Evolutionary conservation across 2,329 filamentous ascomycete species (phyloP), one percentile per base, ranked within the genome.

Genomic region (Boeremia lycopersici): DNA sequence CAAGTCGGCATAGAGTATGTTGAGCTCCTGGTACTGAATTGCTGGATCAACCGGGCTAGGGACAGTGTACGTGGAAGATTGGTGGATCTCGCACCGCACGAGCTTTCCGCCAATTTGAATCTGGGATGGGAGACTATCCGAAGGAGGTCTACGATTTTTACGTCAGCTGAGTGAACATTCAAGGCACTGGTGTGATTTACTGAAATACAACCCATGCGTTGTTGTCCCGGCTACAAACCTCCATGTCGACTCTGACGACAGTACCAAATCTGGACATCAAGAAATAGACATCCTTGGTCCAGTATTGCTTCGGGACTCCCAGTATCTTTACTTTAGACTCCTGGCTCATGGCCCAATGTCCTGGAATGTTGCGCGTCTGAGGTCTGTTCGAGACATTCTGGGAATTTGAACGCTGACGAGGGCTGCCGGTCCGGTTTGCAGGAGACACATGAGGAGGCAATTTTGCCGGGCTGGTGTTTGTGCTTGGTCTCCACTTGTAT

Each of bases 1-100:
- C 0, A 74, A 76, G 1, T 69, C 63, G 2, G 82, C 77, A 7
- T 34, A 61, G 8, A 74, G 36, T 23, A 64, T 62, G 41, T 63
- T 72, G 30, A 52, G 29, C 34, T 73, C 69, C 15, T 57, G 62
- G 42, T 74, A 71, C 1, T 28, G 6, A 25, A 52, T 68, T 9
- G 28, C n/a, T 1, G 65, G 56, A 31, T 69, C 55, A 26, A 68
- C 38, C 6, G 68, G 67, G 51, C 71, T 72, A 3, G 48, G 39
- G 29, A 71, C 33, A 9, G 49, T 61, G 28, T 23, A 35, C 29
- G 53, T 15, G 12, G 8, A 51, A 19, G 23, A 17, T 7, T 12
- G 43, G 7, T n/a, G 36, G 10, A 3, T 66, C n/a, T 55, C 61
- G 4, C 56, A 51, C 10, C 46, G 51, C 6, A 65, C 39, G 6